Conservation (phyloP, 1,139 yeast species). For the Arxiozyma bovina region DNA sequence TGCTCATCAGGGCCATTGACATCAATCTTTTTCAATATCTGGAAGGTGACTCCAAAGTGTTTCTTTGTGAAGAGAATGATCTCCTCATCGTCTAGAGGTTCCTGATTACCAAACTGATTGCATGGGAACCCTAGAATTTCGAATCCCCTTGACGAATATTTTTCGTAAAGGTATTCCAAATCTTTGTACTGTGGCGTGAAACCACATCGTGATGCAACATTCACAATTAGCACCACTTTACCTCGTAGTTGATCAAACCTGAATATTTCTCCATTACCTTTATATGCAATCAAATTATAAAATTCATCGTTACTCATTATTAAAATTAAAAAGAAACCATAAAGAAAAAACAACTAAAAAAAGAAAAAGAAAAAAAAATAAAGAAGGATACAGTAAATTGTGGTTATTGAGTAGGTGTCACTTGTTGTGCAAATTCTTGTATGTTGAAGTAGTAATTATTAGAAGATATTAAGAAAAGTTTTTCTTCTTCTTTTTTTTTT, state of each 20-base stretch:
- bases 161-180: constrained; percentile 64
- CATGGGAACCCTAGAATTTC: constrained; percentile 82
- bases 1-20: constrained; percentile 75
- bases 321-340: no score
- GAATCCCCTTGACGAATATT: constrained; percentile 58
- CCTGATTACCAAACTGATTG: constrained; percentile 80
- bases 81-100: constrained; percentile 56
- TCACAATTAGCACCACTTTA: constrained; percentile 75
- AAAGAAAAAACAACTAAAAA: no score
- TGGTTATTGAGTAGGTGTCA: no score
- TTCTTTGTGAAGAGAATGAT: constrained; percentile 49
- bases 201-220: constrained; percentile 68
- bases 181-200: constrained; percentile 54
- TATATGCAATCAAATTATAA: constrained; percentile 41
- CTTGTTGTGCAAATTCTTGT: no score
- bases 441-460: no score
- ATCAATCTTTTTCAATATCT: constrained; percentile 62
- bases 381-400: no score
- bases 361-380: no score
- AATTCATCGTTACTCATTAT: constrained; percentile 25
- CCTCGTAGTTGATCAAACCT: constrained; percentile 61
- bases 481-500: no score
- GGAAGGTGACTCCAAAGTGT: constrained; percentile 55
- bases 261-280: constrained; percentile 40
- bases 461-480: no score